These are phyloP conservation scores for Pythium vanterpoolii DNA, from an alignment of 352 stramenopile species.

Conservation along the genomic window DNA sequence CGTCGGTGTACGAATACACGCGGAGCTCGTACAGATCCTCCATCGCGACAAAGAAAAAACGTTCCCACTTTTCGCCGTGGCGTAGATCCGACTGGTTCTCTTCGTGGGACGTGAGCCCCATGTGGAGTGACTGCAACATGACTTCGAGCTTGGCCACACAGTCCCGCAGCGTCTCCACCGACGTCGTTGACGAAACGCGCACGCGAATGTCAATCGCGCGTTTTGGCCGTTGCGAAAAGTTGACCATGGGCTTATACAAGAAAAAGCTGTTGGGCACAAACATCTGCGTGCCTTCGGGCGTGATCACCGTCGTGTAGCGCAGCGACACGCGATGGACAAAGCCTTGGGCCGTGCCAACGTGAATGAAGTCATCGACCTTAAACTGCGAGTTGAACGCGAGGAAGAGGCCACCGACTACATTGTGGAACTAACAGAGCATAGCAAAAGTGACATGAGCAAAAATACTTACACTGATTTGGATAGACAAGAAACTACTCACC, in stretches of 20 bases:
- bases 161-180: slow-evolving; percentile 56
- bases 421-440: slow-evolving; percentile 55
- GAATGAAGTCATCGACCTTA: slow-evolving; percentile 86
- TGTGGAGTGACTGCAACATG: slow-evolving; percentile 83
- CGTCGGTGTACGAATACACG: slow-evolving; percentile 87
- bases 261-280: slow-evolving; percentile 89
- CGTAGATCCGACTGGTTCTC: slow-evolving; percentile 78
- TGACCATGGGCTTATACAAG: slow-evolving; percentile 89
- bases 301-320: slow-evolving; percentile 82
- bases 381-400: slow-evolving; percentile 89
- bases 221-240: slow-evolving; percentile 84
- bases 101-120: slow-evolving; percentile 84
- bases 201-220: slow-evolving; percentile 76
- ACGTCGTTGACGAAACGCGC: slow-evolving; percentile 48
- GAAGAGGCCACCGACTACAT: slow-evolving; percentile 82
- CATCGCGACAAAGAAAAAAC: slow-evolving; percentile 86
- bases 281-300: slow-evolving; percentile 73
- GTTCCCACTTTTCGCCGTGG: slow-evolving; percentile 79
- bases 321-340: slow-evolving; percentile 84
- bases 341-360: slow-evolving; percentile 66
- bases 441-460: neutral
- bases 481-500: too few relatives aligned
- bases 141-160: slow-evolving; percentile 57
- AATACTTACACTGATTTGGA: too few relatives aligned
- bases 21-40: slow-evolving; percentile 79